A percentile compares a stretch with the other conserved stretches of the same genome.
Conservation (phyloP, 352 stramenopile genomes). For the Blastocystis sp. region DNA sequence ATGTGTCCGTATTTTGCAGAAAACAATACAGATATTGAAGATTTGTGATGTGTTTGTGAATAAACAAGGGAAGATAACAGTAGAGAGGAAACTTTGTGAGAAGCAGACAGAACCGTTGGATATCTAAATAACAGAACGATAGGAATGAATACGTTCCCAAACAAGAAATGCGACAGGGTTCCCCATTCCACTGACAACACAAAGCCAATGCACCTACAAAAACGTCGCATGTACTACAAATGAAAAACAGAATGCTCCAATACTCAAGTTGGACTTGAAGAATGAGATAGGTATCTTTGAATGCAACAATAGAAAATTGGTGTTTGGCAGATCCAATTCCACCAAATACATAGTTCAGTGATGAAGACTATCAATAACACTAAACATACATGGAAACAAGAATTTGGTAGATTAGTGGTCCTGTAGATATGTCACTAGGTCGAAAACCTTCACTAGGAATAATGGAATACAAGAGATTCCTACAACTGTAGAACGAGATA, state of each 20-base stretch:
- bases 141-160: background rate
- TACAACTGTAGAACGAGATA: background rate
- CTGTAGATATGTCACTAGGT: background rate
- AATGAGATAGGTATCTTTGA: background rate
- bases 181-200: background rate
- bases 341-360: background rate
- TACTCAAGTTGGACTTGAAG: background rate
- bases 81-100: background rate
- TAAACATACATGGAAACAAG: background rate
- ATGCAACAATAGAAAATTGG: background rate
- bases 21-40: slow-evolving; percentile 29
- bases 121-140: background rate
- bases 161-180: background rate
- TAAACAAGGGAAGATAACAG: slow-evolving; percentile 13
- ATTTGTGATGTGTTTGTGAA: slow-evolving; percentile 47
- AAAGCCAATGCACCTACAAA: background rate
- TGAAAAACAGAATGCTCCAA: background rate
- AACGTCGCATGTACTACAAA: background rate
- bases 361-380: background rate
- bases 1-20: slow-evolving; percentile 72
- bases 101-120: slow-evolving; percentile 19
- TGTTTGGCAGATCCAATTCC: background rate
- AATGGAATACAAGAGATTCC: background rate
- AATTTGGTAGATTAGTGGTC: background rate
- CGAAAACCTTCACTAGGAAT: background rate